Conservation (phyloP, 345 rosid species). For the Corchorus capsularis region DNA sequence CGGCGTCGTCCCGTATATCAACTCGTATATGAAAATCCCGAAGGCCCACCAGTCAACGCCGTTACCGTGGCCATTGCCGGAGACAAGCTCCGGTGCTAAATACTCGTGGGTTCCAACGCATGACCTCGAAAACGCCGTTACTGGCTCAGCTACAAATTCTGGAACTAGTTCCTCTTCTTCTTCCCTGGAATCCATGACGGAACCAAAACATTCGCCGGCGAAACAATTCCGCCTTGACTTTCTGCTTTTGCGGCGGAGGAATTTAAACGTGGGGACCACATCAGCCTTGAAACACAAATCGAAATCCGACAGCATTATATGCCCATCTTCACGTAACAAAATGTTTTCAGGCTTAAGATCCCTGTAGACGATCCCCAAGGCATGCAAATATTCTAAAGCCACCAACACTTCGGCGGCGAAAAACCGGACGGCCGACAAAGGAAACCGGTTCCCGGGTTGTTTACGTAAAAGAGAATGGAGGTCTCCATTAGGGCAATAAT, state of each 20-base stretch:
- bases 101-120: slow-evolving; percentile 97
- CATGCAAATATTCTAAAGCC: slow-evolving; percentile 85
- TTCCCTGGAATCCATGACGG: slow-evolving; percentile 15
- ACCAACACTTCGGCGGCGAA: slow-evolving; percentile 82
- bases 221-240: slow-evolving; percentile 25
- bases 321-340: slow-evolving; percentile 76
- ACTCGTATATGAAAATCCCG: slow-evolving; percentile 74
- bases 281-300: slow-evolving; percentile 65
- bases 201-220: slow-evolving; percentile 36
- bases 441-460: slow-evolving; percentile 64
- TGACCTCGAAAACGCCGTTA: slow-evolving; percentile 58
- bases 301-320: slow-evolving; percentile 86
- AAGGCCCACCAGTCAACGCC: slow-evolving; percentile 99
- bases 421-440: slow-evolving; percentile 64
- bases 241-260: slow-evolving; percentile 6
- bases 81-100: slow-evolving; percentile 82
- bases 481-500: slow-evolving; percentile 88
- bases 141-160: slow-evolving; percentile 67
- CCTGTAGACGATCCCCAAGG: slow-evolving; percentile 79
- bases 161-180: slow-evolving; percentile 41
- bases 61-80: slow-evolving; percentile 81
- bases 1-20: slow-evolving; percentile 75
- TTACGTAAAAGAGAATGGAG: slow-evolving; percentile 77
- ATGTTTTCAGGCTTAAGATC: slow-evolving; percentile 95
- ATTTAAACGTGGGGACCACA: slow-evolving; percentile 51